Conservation (phyloP, 352 stramenopile genomes). For the Globisporangium apiculatum region DNA sequence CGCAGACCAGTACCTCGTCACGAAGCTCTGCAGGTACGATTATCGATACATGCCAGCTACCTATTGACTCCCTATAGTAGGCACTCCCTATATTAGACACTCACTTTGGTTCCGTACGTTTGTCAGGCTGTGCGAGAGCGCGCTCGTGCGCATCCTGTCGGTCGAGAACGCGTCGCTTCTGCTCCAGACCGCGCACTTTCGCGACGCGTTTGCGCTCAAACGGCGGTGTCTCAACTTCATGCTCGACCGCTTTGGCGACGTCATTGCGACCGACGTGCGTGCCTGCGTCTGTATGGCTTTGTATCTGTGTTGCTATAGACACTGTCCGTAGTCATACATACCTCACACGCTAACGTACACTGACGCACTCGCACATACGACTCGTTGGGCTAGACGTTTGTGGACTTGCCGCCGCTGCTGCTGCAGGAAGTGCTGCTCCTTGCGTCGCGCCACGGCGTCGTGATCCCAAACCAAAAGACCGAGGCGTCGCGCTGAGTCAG, state of each 20-base stretch:
- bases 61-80: no score
- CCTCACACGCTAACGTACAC: no score
- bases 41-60: background rate
- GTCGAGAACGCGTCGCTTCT: conserved; percentile 73
- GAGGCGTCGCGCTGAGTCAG: background rate
- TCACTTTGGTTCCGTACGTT: background rate
- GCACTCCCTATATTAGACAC: background rate
- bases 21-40: conserved; percentile 40
- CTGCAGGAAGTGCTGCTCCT: conserved; percentile 71
- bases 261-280: conserved; percentile 62
- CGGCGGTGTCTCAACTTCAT: conserved; percentile 78
- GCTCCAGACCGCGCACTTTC: conserved; percentile 66
- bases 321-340: no score
- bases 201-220: conserved; percentile 65
- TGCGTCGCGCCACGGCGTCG: conserved; percentile 55
- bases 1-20: conserved; percentile 84
- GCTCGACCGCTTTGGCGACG: conserved; percentile 67
- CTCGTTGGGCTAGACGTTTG: conserved; percentile 26
- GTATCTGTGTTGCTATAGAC: no score
- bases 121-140: conserved; percentile 60
- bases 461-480: conserved; percentile 51
- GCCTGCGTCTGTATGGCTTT: background rate
- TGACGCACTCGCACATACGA: background rate
- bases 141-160: conserved; percentile 60
- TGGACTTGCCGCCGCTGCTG: conserved; percentile 43